Percentiles rank a stretch among this genome's conserved stretches.
Conservation (phyloP, 2,329 filamentous ascomycete species). For the Aciculosporium take region DNA sequence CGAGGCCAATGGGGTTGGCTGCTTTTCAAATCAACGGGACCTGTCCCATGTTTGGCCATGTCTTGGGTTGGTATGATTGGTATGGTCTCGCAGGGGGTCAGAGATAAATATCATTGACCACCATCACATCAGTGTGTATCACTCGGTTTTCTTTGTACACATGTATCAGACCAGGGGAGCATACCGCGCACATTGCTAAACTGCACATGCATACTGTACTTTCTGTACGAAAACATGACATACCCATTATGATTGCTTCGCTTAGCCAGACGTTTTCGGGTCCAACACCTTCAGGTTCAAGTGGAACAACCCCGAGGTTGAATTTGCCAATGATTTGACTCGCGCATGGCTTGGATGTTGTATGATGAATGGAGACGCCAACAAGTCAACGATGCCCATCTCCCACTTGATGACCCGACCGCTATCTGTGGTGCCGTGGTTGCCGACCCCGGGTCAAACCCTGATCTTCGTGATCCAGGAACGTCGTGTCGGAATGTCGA, state of each 20-base stretch:
- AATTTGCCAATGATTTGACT: too few species aligned
- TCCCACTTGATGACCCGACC: too few species aligned
- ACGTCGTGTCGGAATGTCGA: background rate
- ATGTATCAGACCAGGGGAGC: background rate
- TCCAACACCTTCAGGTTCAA: background rate
- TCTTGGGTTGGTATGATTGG: slow-evolving; percentile 1
- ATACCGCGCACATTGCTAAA: background rate
- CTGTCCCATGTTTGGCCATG: slow-evolving; percentile 1
- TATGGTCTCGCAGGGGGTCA: background rate
- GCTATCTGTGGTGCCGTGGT: too few species aligned
- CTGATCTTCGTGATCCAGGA: too few species aligned
- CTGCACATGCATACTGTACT: too few species aligned
- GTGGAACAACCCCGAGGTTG: background rate
- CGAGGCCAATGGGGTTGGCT: background rate
- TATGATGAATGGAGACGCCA: too few species aligned
- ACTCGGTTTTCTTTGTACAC: background rate
- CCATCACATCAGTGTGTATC: slow-evolving; percentile 2
- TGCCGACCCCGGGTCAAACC: too few species aligned
- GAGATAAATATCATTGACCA: background rate
- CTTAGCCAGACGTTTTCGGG: background rate
- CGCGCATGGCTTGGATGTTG: too few species aligned
- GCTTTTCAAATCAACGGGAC: background rate
- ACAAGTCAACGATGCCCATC: too few species aligned
- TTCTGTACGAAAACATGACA: too few species aligned
- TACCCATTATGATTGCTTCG: background rate